These are phyloP conservation scores for Botryotinia calthae DNA, from an alignment of 2,329 filamentous ascomycete species.

Conservation along the genomic window DNA sequence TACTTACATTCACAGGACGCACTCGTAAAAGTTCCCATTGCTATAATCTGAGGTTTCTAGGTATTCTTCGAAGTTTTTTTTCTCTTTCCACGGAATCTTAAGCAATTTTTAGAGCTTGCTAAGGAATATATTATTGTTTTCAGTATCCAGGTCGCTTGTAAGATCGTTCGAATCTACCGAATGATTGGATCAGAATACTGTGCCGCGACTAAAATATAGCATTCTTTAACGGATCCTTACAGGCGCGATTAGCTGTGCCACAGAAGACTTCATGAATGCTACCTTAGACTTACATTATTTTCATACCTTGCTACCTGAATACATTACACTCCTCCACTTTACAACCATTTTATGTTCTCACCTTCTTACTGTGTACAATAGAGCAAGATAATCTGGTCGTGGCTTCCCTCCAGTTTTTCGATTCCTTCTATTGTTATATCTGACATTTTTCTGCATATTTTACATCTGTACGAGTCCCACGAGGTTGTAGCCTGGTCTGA, in stretches of 20 bases:
- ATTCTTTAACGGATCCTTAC: not conserved
- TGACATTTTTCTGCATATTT: not conserved
- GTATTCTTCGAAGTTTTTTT: not conserved
- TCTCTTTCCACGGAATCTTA: not conserved
- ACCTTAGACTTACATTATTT: not conserved
- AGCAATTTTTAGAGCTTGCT: not conserved
- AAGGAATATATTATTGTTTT: not conserved
- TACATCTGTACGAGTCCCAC: not conserved
- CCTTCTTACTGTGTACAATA: not conserved
- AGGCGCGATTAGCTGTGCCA: not conserved
- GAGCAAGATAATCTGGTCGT: not conserved
- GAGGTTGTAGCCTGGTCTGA: not conserved
- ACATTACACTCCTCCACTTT: not conserved
- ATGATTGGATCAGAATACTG: not conserved
- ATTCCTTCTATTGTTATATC: not conserved
- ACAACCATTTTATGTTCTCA: not conserved
- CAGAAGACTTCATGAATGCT: not conserved
- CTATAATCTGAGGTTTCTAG: not conserved
- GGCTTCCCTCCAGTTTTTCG: not conserved
- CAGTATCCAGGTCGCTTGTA: not conserved
- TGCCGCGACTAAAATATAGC: not conserved
- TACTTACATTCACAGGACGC: not conserved
- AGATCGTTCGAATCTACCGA: not conserved
- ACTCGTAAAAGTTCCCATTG: not conserved
- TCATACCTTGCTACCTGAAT: not conserved